phyloP scores from a whole-genome alignment of 2,329 filamentous ascomycete genomes.

The Ophiocordyceps camponoti-saundersi region DNA sequence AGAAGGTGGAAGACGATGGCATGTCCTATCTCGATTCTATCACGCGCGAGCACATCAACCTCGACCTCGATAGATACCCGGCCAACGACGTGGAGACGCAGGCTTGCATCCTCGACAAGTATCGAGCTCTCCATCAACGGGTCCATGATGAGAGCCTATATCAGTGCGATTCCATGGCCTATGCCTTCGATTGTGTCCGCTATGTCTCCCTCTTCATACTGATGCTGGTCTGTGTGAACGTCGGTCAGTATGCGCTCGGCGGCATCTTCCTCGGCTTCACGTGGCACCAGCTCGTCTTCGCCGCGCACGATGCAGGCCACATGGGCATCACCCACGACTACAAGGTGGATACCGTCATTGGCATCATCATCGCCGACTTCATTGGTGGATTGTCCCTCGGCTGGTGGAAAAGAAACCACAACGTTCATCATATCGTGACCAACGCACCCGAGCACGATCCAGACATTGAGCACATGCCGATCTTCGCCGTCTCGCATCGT shows the following conservation, averaged over 20 bases:
- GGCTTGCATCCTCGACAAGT: slow-evolving; percentile 59
- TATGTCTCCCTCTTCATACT: slow-evolving; percentile 48
- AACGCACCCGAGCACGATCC: slow-evolving; percentile 93
- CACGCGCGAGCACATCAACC: slow-evolving; percentile 53
- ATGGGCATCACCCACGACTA: slow-evolving; percentile 95
- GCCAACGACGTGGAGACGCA: slow-evolving; percentile 59
- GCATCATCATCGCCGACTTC: slow-evolving; percentile 80
- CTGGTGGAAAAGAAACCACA: slow-evolving; percentile 97
- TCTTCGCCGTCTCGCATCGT: slow-evolving; percentile 74
- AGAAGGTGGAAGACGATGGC: slow-evolving; percentile 17
- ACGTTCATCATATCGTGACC: slow-evolving; percentile 92
- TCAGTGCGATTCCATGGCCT: slow-evolving; percentile 67
- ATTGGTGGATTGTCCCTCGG: slow-evolving; percentile 77
- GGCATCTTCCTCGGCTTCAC: slow-evolving; percentile 63
- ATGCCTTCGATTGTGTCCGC: slow-evolving; percentile 55
- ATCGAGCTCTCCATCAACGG: slow-evolving; percentile 57
- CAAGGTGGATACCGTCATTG: slow-evolving; percentile 65
- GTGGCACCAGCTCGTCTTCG: slow-evolving; percentile 93
- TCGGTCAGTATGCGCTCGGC: slow-evolving; percentile 51
- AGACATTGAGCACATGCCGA: slow-evolving; percentile 81
- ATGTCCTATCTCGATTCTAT: slow-evolving; percentile 51
- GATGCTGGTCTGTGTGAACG: slow-evolving; percentile 42
- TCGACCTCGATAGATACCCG: slow-evolving; percentile 71
- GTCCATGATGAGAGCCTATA: slow-evolving; percentile 65
- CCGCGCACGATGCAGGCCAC: slow-evolving; percentile 87